A percentile compares a stretch with the other conserved stretches of the same genome.
Conservation (phyloP, 1,284 basidiomycete genomes). For the Tylopilus orsonianus region DNA sequence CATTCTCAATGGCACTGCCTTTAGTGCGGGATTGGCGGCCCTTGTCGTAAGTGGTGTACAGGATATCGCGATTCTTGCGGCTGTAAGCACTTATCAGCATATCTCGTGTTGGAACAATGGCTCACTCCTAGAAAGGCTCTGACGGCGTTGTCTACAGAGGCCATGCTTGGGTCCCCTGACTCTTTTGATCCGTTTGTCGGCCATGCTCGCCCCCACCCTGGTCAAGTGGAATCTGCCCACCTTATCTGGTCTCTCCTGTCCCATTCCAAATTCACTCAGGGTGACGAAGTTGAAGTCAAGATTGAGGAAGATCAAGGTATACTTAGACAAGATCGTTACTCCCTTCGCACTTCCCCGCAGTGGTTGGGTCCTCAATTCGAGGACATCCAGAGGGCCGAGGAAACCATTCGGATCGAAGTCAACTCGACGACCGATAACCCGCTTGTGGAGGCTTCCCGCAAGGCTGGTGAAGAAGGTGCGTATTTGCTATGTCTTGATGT, state of each 20-base stretch:
- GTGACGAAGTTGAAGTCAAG: constrained; percentile 60
- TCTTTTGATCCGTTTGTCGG: constrained; percentile 82
- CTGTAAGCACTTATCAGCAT: constrained; percentile 19
- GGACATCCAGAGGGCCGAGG: constrained; percentile 68
- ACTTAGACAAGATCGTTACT: constrained; percentile 64
- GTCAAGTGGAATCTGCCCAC: constrained; percentile 76
- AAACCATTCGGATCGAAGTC: constrained; percentile 72
- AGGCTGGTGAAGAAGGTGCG: constrained; percentile 21
- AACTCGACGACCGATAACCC: constrained; percentile 62
- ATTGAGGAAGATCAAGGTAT: constrained; percentile 70
- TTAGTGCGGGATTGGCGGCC: constrained; percentile 65
- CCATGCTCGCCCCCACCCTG: constrained; percentile 80
- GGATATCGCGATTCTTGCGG: constrained; percentile 65
- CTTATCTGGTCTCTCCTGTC: constrained; percentile 69
- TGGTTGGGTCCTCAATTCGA: constrained; percentile 87
- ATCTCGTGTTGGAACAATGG: no score
- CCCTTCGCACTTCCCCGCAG: constrained; percentile 76
- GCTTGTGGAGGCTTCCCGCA: constrained; percentile 28
- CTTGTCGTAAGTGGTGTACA: constrained; percentile 73
- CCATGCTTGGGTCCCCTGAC: constrained; percentile 68
- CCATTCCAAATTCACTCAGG: constrained; percentile 66
- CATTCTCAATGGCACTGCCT: constrained; percentile 82
- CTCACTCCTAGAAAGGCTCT: constrained; percentile 49
- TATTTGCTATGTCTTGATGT: not conserved
- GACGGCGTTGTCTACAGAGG: constrained; percentile 85